A percentile compares a stretch with the other conserved stretches of the same genome.
These are phyloP conservation scores for Schizothecium vesticola DNA, from an alignment of 495 filamentous ascomycete species.

Conservation along the genomic window DNA sequence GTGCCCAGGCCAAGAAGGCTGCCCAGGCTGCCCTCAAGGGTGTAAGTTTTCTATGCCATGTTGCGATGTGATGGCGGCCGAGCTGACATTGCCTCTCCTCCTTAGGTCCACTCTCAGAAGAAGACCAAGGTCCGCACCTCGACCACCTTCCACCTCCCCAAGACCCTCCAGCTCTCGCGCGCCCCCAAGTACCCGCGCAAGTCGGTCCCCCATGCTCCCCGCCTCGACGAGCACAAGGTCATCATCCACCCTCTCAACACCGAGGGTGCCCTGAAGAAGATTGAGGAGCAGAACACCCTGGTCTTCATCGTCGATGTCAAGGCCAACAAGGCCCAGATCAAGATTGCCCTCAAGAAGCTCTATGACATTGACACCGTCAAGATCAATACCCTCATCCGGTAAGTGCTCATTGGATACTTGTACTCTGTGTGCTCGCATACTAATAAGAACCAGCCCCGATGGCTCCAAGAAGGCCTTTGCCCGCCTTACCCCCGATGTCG, in stretches of 20 bases:
- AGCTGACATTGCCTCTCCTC: slow-evolving; percentile 14
- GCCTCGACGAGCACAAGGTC: slow-evolving; percentile 89
- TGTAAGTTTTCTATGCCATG: slow-evolving; percentile 47
- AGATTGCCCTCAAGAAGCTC: slow-evolving; percentile 95
- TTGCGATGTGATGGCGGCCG: neutral
- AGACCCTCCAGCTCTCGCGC: slow-evolving; percentile 87
- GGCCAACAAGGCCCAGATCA: slow-evolving; percentile 99
- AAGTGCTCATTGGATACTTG: slow-evolving; percentile 24
- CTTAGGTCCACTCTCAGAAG: slow-evolving; percentile 72
- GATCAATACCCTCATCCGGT: slow-evolving; percentile 99
- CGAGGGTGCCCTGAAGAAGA: slow-evolving; percentile 99
- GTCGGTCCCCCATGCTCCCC: slow-evolving; percentile 81
- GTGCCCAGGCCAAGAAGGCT: slow-evolving; percentile 76
- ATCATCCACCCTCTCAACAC: slow-evolving; percentile 86
- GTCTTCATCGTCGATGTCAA: slow-evolving; percentile 98
- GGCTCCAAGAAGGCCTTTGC: slow-evolving; percentile 98
- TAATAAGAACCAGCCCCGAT: slow-evolving; percentile 60
- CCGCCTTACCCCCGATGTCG: slow-evolving; percentile 89
- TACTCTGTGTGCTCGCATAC: slow-evolving; percentile 9
- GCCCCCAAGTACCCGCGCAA: slow-evolving; percentile 95
- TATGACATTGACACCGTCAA: slow-evolving; percentile 98
- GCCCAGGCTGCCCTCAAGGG: slow-evolving; percentile 90
- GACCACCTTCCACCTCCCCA: slow-evolving; percentile 96
- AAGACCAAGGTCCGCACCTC: slow-evolving; percentile 83
- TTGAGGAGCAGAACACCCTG: slow-evolving; percentile 99